phyloP scores from a whole-genome alignment of 441 rosid genomes.

The Flueggea neowawraea region DNA sequence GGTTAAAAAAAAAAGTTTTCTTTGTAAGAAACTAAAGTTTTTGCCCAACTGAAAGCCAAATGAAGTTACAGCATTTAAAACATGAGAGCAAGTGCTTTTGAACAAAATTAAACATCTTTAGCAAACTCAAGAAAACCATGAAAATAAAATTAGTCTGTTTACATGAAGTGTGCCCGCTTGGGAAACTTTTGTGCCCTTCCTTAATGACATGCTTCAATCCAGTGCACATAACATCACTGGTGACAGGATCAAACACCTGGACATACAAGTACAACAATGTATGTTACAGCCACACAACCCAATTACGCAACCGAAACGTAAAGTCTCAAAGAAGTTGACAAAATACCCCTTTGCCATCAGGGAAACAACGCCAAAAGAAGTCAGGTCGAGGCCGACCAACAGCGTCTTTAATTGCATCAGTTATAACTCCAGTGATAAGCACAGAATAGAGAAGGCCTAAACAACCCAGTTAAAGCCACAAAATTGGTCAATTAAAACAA shows the following conservation, averaged over 20 bases:
- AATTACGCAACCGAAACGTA: background rate
- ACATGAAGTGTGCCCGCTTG: slow-evolving; percentile 93
- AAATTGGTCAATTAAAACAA: background rate
- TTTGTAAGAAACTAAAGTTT: too few relatives aligned
- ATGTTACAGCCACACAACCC: background rate
- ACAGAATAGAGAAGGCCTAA: slow-evolving; percentile 78
- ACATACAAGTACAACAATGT: slow-evolving; percentile 4
- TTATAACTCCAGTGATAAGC: slow-evolving; percentile 75
- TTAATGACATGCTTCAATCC: slow-evolving; percentile 58
- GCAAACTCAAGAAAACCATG: too few relatives aligned
- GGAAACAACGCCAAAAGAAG: slow-evolving; percentile 87
- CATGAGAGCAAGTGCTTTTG: too few relatives aligned
- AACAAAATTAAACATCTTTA: too few relatives aligned
- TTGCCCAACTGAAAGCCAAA: too few relatives aligned
- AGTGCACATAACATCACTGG: slow-evolving; percentile 60
- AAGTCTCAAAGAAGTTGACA: background rate
- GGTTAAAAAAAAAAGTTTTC: too few relatives aligned
- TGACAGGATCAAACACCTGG: slow-evolving; percentile 54
- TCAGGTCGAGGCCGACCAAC: slow-evolving; percentile 85
- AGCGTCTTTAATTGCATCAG: slow-evolving; percentile 74
- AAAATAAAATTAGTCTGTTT: slow-evolving; percentile 26
- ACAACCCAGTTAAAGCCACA: slow-evolving; percentile 4
- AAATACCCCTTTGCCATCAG: slow-evolving; percentile 75
- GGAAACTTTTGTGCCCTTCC: slow-evolving; percentile 94
- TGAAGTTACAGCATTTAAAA: too few relatives aligned